These are phyloP conservation scores for Pyrenochaeta sp. DNA, from an alignment of 2,329 filamentous ascomycete species.

Conservation along the genomic window DNA sequence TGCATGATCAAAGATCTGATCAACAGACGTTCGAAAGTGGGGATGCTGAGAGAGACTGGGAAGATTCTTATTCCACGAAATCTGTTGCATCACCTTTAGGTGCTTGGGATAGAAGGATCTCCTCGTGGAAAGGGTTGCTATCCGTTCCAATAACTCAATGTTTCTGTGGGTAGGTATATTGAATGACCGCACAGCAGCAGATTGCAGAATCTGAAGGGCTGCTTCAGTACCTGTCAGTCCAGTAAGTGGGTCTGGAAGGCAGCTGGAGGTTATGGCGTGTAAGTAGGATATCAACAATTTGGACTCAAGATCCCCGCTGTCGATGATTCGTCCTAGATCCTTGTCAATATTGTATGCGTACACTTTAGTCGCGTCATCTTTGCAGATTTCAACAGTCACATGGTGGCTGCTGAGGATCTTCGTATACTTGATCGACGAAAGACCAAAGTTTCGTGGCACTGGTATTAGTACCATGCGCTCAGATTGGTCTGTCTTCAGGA, in stretches of 20 bases:
- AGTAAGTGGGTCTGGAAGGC: slow-evolving; percentile 58
- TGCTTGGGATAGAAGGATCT: slow-evolving; percentile 55
- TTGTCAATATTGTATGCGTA: slow-evolving; percentile 60
- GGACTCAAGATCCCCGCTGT: slow-evolving; percentile 61
- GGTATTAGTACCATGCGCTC: slow-evolving; percentile 49
- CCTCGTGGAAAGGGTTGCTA: slow-evolving; percentile 41
- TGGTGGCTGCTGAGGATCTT: slow-evolving; percentile 9
- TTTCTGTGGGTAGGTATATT: not conserved
- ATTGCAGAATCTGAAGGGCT: slow-evolving; percentile 57
- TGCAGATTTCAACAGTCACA: slow-evolving; percentile 15
- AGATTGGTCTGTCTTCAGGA: slow-evolving; percentile 15
- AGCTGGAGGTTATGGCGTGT: slow-evolving; percentile 62
- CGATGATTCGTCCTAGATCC: slow-evolving; percentile 58
- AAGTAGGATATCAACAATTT: no score
- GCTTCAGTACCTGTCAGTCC: slow-evolving; percentile 61
- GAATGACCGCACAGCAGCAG: slow-evolving; percentile 56
- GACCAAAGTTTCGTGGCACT: not conserved
- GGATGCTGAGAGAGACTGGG: slow-evolving; percentile 41
- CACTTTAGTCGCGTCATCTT: slow-evolving; percentile 23
- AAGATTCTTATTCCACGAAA: slow-evolving; percentile 52
- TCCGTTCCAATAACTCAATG: slow-evolving; percentile 26
- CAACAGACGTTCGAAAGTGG: slow-evolving; percentile 29
- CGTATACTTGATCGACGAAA: slow-evolving; percentile 14
- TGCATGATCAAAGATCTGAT: slow-evolving; percentile 34
- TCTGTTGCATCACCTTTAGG: slow-evolving; percentile 50